Conservation (phyloP, 345 rosid genomes). For the Pugionium dolabratum region DNA sequence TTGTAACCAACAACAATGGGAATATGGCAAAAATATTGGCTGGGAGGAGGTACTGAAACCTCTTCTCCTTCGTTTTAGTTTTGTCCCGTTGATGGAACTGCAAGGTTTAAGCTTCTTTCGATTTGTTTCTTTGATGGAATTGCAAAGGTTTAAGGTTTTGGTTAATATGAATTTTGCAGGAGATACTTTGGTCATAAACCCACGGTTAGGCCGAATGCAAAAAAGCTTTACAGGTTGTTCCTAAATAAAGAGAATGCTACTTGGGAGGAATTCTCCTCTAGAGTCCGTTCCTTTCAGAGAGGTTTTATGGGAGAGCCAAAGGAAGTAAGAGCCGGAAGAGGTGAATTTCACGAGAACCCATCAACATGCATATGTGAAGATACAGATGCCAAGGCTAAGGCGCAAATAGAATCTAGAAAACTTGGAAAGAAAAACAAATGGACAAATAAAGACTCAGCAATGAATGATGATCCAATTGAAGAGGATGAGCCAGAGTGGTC, state of each 20-base stretch:
- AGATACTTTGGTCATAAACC: slow-evolving; percentile 94
- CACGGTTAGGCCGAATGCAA: slow-evolving; percentile 93
- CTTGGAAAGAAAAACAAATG: slow-evolving; percentile 47
- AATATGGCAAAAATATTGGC: slow-evolving; percentile 96
- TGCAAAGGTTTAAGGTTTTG: slow-evolving; percentile 19
- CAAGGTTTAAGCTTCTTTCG: neutral
- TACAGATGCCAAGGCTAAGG: slow-evolving; percentile 58
- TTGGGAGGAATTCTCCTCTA: slow-evolving; percentile 86
- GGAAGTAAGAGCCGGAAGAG: slow-evolving; percentile 91
- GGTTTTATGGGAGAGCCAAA: slow-evolving; percentile 99
- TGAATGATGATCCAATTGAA: slow-evolving; percentile 42
- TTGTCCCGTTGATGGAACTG: neutral
- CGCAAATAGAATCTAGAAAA: slow-evolving; percentile 51
- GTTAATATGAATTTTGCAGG: slow-evolving; percentile 49
- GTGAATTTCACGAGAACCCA: slow-evolving; percentile 97
- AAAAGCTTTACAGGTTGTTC: slow-evolving; percentile 77
- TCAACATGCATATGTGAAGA: slow-evolving; percentile 88
- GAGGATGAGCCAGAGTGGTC: slow-evolving; percentile 62
- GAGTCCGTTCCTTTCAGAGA: slow-evolving; percentile 68
- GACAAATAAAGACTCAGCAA: slow-evolving; percentile 44
- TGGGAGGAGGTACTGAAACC: slow-evolving; percentile 68
- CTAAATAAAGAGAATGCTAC: slow-evolving; percentile 60
- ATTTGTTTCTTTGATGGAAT: slow-evolving; percentile 11
- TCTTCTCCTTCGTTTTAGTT: neutral
- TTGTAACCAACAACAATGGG: slow-evolving; percentile 97